Conservation (phyloP, 1,284 basidiomycete species). For the Salmacisia buchloeana region DNA sequence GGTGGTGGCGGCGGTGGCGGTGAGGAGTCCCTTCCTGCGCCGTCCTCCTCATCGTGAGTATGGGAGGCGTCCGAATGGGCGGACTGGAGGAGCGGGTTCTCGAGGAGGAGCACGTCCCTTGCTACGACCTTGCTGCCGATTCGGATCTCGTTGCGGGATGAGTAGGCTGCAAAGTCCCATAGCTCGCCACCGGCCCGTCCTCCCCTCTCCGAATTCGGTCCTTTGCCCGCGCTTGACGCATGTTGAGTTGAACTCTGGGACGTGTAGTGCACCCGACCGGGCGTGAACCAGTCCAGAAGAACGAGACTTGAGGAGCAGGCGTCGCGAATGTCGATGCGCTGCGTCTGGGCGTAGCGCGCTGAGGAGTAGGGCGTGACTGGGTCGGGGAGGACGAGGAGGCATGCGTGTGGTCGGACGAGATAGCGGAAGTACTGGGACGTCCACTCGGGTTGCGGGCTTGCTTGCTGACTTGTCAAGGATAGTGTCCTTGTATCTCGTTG, state of each 20-base stretch:
- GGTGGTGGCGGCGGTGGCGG: constrained; percentile 51
- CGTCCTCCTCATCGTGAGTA: not conserved
- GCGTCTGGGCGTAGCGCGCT: constrained; percentile 38
- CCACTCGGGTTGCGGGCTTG: not conserved
- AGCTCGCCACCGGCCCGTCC: constrained; percentile 57
- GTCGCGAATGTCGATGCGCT: constrained; percentile 39
- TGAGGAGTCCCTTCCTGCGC: constrained; percentile 11
- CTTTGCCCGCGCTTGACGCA: not conserved
- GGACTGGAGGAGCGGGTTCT: constrained; percentile 52
- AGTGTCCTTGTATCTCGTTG: not conserved
- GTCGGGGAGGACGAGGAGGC: constrained; percentile 39
- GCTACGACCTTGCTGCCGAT: constrained; percentile 62
- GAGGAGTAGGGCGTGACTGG: constrained; percentile 44
- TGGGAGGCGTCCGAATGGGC: too few relatives aligned
- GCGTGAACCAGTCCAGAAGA: constrained; percentile 47
- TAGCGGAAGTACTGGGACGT: constrained; percentile 27
- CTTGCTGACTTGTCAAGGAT: not conserved
- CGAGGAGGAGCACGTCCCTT: constrained; percentile 70
- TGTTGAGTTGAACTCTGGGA: not conserved
- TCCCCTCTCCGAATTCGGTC: not conserved
- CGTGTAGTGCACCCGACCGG: constrained; percentile 28
- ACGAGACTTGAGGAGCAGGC: constrained; percentile 27
- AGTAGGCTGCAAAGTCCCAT: constrained; percentile 81
- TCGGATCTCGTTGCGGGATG: constrained; percentile 77
- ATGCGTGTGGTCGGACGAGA: constrained; percentile 30